phyloP scores from a whole-genome alignment of 2,329 filamentous ascomycete species.

The Pseudogymnoascus sp. region DNA sequence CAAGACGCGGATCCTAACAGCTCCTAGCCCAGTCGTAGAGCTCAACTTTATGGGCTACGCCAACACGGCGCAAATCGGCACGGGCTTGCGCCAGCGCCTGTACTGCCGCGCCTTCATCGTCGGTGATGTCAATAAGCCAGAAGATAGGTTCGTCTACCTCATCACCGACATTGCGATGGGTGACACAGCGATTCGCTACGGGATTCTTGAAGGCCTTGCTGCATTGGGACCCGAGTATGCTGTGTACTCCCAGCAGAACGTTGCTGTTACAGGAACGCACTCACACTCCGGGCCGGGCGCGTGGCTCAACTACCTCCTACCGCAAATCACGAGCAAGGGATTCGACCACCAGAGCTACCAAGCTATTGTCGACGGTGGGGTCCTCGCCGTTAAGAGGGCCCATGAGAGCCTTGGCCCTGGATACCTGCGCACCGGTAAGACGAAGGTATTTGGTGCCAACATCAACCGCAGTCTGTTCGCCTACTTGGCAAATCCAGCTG shows the following conservation, averaged over 20 bases:
- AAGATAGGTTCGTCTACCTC: conserved; percentile 75
- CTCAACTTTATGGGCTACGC: conserved; percentile 91
- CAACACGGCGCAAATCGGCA: conserved; percentile 71
- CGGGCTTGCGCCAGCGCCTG: conserved; percentile 76
- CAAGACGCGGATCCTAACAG: neutral
- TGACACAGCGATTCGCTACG: conserved; percentile 79
- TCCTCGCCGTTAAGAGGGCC: conserved; percentile 73
- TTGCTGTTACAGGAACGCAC: conserved; percentile 88
- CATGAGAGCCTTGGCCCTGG: conserved; percentile 62
- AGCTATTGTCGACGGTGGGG: conserved; percentile 78
- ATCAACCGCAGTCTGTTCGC: conserved; percentile 84
- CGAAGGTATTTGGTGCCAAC: conserved; percentile 66
- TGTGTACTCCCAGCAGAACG: conserved; percentile 68
- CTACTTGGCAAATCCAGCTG: conserved; percentile 75
- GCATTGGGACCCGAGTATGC: conserved; percentile 63
- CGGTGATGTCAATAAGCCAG: conserved; percentile 55
- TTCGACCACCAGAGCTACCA: conserved; percentile 82
- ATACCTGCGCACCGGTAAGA: conserved; percentile 60
- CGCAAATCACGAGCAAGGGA: conserved; percentile 80
- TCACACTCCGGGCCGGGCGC: conserved; percentile 86
- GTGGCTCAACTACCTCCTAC: conserved; percentile 90
- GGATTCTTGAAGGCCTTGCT: conserved; percentile 70
- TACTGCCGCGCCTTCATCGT: conserved; percentile 88
- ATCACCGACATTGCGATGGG: conserved; percentile 82
- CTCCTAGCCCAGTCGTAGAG: conserved; percentile 68